Evolutionary conservation across 176 grass and related monocot species (phyloP), one percentile per base, ranked within the genome.

Genomic region (Phyllostachys edulis): DNA sequence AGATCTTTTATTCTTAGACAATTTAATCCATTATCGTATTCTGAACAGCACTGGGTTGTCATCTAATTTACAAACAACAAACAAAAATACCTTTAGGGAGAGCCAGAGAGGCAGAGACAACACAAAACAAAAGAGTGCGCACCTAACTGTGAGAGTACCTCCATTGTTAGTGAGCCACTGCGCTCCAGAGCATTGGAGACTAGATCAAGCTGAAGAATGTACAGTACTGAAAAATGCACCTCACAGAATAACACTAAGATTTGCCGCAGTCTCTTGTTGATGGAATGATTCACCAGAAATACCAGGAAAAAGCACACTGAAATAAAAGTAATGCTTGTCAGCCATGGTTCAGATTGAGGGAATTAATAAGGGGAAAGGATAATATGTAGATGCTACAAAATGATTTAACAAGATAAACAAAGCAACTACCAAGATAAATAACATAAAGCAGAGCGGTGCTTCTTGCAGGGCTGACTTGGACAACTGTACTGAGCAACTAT

Each of bases 271-370:
- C 92, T 89, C 79, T 73, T 85, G 51, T 76, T 88, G 13, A 98
- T 91, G 52, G 93, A 92, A 84, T 98, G 89, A 86, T 90, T 98
- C 85, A 95, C 88, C 42, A 98, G 64, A 95, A 95, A 98, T 69
- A 98, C 83, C 85, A 95, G 87, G 64, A 98, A 98, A 92, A 98
- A 95, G 51, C 92, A 98, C 92, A 95, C 96, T 98, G 87, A 83
- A 75, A 75, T 26, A 78, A 73, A 82, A 89, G 20, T 55, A 70
- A 62, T 34, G 63, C 16, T 46, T 41, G 20, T 86, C 71, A 83
- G 62, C 29, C 59, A 83, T 55, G 50, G 32, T 67, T 71, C 51
- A 88, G 72, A 21, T 69, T 32, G 13, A 81, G 45, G 20, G 18
- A 63, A 80, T 37, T 63, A 84, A 26, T 66, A 65, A 57, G 17